phyloP scores from a whole-genome alignment of 106 monocot species.

The Dendrobium nobile region DNA sequence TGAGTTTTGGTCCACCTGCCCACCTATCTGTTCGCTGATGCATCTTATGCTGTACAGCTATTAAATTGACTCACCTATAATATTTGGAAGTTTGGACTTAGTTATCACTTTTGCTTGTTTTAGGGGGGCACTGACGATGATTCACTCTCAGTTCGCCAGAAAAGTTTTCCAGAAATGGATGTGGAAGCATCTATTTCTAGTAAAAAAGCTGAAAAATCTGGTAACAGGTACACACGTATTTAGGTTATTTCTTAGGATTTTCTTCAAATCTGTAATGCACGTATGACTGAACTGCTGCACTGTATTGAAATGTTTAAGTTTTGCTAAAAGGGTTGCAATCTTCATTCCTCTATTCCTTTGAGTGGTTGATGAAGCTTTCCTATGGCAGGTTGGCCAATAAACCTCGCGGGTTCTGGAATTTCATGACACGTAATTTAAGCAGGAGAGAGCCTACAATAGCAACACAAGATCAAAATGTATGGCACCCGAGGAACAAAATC shows the following conservation, averaged over 20 bases:
- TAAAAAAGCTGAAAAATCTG: constrained; percentile 19
- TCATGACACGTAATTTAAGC: constrained; percentile 47
- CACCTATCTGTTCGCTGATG: background rate
- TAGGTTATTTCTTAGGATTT: constrained; percentile 3
- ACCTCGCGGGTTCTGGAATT: constrained; percentile 63
- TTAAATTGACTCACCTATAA: background rate
- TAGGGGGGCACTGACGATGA: constrained; percentile 40
- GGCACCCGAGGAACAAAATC: background rate
- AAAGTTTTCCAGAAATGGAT: constrained; percentile 13
- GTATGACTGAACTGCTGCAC: background rate
- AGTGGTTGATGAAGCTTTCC: constrained; percentile 1
- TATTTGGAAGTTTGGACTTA: background rate
- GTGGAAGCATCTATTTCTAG: constrained; percentile 15
- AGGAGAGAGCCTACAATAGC: constrained; percentile 26
- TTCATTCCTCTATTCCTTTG: background rate
- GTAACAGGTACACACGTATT: constrained; percentile 38
- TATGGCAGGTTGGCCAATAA: constrained; percentile 32
- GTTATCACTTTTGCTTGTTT: background rate
- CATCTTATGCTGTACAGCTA: background rate
- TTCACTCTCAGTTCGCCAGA: constrained; percentile 20
- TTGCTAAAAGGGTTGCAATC: background rate
- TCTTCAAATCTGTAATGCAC: background rate
- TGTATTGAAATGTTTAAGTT: background rate
- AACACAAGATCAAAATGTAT: constrained; percentile 40
- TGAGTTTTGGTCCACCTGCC: background rate